Conservation (phyloP, 352 stramenopile species). For the Phytophthora fragariaefolia region DNA sequence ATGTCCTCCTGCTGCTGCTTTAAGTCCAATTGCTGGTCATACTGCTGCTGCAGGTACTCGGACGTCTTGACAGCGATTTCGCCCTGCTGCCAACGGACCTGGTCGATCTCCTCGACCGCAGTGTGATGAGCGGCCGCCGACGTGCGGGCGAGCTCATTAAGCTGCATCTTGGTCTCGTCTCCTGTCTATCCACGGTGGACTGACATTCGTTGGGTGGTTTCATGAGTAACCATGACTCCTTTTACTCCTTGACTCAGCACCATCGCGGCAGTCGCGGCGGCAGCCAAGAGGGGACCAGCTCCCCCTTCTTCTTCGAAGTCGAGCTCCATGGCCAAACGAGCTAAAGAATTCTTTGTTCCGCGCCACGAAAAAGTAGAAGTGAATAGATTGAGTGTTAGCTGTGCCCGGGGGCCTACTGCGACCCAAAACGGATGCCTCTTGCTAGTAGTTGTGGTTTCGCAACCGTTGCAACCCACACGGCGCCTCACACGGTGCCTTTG, state of each 20-base stretch:
- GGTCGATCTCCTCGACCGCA: neutral
- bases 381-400: neutral
- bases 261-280: neutral
- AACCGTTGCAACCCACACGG: neutral
- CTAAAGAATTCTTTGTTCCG: slow-evolving; percentile 1
- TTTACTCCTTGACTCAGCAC: neutral
- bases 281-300: neutral
- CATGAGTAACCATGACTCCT: neutral
- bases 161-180: neutral
- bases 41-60: slow-evolving; percentile 13
- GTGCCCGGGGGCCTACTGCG: neutral
- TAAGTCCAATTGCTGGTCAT: slow-evolving; percentile 8
- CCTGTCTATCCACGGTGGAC: neutral
- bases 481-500: neutral
- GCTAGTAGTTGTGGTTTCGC: neutral
- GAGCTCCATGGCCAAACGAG: neutral
- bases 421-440: neutral
- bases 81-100: slow-evolving; percentile 4
- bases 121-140: neutral
- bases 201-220: neutral
- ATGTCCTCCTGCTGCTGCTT: slow-evolving; percentile 2
- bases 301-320: neutral
- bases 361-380: slow-evolving; percentile 1
- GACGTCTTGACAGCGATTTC: neutral
- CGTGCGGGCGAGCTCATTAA: neutral